These are phyloP conservation scores for Cordyceps cateniannulata DNA, from an alignment of 2,329 filamentous ascomycete species.

Conservation along the genomic window DNA sequence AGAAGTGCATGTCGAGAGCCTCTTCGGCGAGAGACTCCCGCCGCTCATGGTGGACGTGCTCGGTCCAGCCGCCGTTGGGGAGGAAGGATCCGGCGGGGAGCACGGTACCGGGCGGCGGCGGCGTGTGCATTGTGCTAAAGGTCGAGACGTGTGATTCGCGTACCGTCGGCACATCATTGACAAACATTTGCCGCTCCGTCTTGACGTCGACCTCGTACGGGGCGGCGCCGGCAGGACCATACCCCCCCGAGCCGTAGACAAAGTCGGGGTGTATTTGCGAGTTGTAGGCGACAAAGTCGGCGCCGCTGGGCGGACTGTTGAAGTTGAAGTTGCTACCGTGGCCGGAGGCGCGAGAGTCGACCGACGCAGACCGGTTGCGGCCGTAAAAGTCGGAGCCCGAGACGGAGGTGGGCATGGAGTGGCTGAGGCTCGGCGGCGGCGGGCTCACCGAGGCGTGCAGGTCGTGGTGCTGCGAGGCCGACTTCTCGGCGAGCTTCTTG, in stretches of 20 bases:
- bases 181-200: constrained; percentile 88
- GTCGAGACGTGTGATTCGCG: constrained; percentile 84
- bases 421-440: constrained; percentile 65
- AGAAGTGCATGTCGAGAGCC: constrained; percentile 68
- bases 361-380: constrained; percentile 67
- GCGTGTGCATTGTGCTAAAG: constrained; percentile 83
- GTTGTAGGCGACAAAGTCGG: constrained; percentile 56
- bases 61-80: constrained; percentile 65
- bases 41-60: constrained; percentile 28
- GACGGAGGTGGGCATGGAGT: constrained; percentile 75
- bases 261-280: constrained; percentile 56
- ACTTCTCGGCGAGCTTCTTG: constrained; percentile 90
- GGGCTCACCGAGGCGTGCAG: constrained; percentile 55
- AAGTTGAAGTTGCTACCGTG: constrained; percentile 61
- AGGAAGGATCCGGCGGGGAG: constrained; percentile 55
- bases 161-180: constrained; percentile 81
- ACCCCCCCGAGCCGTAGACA: constrained; percentile 48
- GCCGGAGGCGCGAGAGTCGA: constrained; percentile 68
- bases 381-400: constrained; percentile 70
- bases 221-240: constrained; percentile 28
- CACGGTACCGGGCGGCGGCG: constrained; percentile 62
- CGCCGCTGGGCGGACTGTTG: constrained; percentile 52
- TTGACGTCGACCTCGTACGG: constrained; percentile 95
- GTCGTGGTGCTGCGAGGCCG: constrained; percentile 37
- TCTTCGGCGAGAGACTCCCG: constrained; percentile 63